Evolutionary conservation across 257 asterid species (phyloP), one percentile per base, ranked within the genome.

Genomic region (Solanum paucissectum): DNA sequence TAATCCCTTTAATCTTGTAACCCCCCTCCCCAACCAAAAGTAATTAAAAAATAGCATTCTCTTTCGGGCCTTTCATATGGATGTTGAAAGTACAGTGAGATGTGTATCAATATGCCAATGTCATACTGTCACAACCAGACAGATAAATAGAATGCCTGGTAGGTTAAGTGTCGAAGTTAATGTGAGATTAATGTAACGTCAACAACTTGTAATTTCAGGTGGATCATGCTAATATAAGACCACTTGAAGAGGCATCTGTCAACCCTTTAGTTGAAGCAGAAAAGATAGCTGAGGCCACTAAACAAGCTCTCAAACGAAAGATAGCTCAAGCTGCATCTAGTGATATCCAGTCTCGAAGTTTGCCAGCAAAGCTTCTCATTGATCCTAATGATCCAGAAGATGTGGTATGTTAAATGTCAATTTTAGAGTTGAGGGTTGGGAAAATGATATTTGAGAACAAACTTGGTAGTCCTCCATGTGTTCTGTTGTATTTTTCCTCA

Each of bases 351-450:
- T 52, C 98, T 75, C 91, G 93, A 91, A 93, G 93, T 73, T 91
- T 95, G 86, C 99, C 99, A 18, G 93, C 95, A 69, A 97, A 95
- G 90, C 99, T 97, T 89, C 94, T 93, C 58, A 93, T 95, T 84
- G 97, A 95, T 40, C 96, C 96, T 86, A 93, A 94, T 92, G 99
- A 97, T 92, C 94, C 99, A 36, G 99, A 97, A 90, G 99, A 97
- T 86, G 99, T 95, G 98, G 99, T 97, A 94, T 64, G 96, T 88
- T 79, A 73, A 5, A 23, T 86, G 69, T 87, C 77, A 25, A 88
- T 38, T 49, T 49, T 82, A 49, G 83, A 37, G 52, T 37, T 73
- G 36, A 76, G 36, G 83, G 34, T 76, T 40, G 60, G 83, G 36
- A 40, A 76, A 76, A 23, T 40, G 83, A n/a, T 76, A 38, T 76